phyloP scores from a whole-genome alignment of 345 rosid genomes.

The Euphorbia pulcherrima region DNA sequence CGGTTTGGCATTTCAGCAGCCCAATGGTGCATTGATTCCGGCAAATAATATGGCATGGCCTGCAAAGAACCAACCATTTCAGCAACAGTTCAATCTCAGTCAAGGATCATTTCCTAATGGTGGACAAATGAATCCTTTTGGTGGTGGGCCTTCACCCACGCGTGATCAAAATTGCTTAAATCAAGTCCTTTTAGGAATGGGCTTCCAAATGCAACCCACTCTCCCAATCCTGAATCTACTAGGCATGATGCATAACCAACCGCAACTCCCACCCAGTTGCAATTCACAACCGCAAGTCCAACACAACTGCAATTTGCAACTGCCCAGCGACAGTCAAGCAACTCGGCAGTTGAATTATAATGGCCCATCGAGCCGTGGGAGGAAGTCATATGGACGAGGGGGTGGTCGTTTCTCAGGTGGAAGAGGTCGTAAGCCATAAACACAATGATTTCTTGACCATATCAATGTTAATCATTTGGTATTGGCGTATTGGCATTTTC shows the following conservation, averaged over 20 bases:
- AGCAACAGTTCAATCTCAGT: slow-evolving; percentile 47
- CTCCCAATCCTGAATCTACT: slow-evolving; percentile 25
- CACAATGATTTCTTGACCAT: slow-evolving; percentile 9
- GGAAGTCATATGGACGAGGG: slow-evolving; percentile 37
- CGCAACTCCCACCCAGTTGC: slow-evolving; percentile 12
- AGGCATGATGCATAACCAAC: slow-evolving; percentile 19
- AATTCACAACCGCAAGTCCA: slow-evolving; percentile 17
- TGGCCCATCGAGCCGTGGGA: slow-evolving; percentile 39
- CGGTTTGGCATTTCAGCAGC: slow-evolving; percentile 33
- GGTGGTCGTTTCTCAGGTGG: slow-evolving; percentile 39
- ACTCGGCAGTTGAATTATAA: slow-evolving; percentile 40
- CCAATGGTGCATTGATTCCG: slow-evolving; percentile 25
- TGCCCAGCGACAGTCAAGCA: slow-evolving; percentile 22
- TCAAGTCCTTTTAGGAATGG: slow-evolving; percentile 39
- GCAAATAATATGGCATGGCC: slow-evolving; percentile 44
- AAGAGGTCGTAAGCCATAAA: slow-evolving; percentile 15
- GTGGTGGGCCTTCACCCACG: no score
- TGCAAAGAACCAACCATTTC: slow-evolving; percentile 43
- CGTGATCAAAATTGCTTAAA: no score
- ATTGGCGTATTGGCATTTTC: not conserved
- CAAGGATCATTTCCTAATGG: slow-evolving; percentile 38
- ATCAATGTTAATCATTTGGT: not conserved
- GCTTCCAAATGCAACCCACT: slow-evolving; percentile 23
- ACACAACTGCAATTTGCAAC: slow-evolving; percentile 16
- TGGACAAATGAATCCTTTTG: slow-evolving; percentile 44